Evolutionary conservation across 257 asterid genomes (phyloP).

Genomic region (Solanum ossicruentum): DNA sequence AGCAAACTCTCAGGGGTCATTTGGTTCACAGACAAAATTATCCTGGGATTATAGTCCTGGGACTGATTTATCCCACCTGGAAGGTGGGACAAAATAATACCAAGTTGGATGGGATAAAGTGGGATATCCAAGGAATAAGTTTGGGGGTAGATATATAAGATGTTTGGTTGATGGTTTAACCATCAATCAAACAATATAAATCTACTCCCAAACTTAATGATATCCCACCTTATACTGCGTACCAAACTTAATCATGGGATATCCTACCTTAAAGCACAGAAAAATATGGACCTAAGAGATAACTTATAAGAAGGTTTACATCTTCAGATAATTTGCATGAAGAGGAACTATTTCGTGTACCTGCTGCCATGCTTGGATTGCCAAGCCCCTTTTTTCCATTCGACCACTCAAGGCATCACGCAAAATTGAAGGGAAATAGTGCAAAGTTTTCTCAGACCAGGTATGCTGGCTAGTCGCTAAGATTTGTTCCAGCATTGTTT

Average conservation of each 20-base stretch:
- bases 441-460: slow-evolving; percentile 98
- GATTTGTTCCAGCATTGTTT: slow-evolving; percentile 89
- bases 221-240: background rate
- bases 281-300: background rate
- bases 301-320: background rate
- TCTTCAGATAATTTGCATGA: background rate
- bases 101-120: background rate
- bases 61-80: background rate
- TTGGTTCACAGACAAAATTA: background rate
- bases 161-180: background rate
- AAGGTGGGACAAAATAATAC: background rate
- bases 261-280: background rate
- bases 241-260: background rate
- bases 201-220: background rate
- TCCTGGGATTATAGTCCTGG: background rate
- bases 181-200: background rate
- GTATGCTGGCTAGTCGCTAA: slow-evolving; percentile 90
- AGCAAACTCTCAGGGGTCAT: background rate
- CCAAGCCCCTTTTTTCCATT: slow-evolving; percentile 68
- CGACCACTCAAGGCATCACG: slow-evolving; percentile 86
- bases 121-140: background rate
- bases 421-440: slow-evolving; percentile 71
- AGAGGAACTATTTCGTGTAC: slow-evolving; percentile 19
- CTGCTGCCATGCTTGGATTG: slow-evolving; percentile 95
- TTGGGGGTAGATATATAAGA: background rate